Conservation (phyloP, 768 basidiomycete genomes). For the Butyriboletus loyo region DNA sequence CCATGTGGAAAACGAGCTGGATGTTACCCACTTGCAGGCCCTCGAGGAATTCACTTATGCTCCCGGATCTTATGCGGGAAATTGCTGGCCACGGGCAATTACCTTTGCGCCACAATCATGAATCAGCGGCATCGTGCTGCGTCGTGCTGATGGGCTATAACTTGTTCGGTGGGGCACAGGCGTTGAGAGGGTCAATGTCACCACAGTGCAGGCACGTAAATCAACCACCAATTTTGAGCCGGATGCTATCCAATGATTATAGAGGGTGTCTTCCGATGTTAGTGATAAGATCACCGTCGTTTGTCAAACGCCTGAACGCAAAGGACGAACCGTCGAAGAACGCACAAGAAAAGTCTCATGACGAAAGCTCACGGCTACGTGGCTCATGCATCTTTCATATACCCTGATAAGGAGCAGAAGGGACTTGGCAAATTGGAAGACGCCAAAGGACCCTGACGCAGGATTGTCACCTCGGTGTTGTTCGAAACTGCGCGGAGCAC, state of each 20-base stretch:
- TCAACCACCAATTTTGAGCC: not conserved
- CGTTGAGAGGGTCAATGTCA: not conserved
- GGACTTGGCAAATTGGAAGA: not conserved
- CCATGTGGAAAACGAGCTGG: not conserved
- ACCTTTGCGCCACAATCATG: not conserved
- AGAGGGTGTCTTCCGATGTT: not conserved
- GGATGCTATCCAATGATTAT: not conserved
- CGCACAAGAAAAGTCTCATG: not conserved
- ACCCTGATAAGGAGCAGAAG: not conserved
- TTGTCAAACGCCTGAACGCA: not conserved
- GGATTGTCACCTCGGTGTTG: not conserved
- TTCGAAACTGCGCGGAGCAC: not conserved
- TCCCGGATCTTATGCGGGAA: not conserved
- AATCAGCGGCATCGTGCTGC: not conserved
- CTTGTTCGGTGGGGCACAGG: not conserved
- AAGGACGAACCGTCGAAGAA: not conserved
- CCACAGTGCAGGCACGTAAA: not conserved
- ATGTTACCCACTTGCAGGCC: not conserved
- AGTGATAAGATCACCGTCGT: not conserved
- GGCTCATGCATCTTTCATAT: not conserved
- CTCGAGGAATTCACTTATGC: not conserved
- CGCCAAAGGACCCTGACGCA: not conserved
- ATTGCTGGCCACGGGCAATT: not conserved
- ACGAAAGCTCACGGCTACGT: not conserved
- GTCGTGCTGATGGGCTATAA: not conserved